Base-by-base conservation (phyloP, 2,329 filamentous ascomycete genomes). In the Aspergillus costaricaensis region DNA sequence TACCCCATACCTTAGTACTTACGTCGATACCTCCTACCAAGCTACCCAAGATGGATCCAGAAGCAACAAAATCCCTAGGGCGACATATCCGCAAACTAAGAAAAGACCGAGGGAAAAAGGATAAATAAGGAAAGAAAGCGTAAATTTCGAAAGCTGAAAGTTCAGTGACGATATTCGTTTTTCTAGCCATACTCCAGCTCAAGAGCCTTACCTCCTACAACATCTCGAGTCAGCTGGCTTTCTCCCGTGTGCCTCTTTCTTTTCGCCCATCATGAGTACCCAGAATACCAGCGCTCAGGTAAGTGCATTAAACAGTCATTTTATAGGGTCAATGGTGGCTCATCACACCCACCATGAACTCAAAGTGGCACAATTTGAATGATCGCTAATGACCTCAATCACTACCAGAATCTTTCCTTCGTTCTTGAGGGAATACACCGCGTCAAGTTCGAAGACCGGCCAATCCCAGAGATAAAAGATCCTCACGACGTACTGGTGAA, bases 401-500 rank as follows among this genome's bases (percentile, higher is more conserved):
- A 30, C 9, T 38, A 25, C 5, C 68, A 91, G 90, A 95, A 95
- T 77, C 86, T 89, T 67, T 95, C 91, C 57, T 95, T 95, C 79
- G 82, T 96, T 74, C 90, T 96, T 70, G 87, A 93, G 78, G 89
- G 90, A 68, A 83, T 88, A 62, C 83, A 87, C 75, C 84, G 89
- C 69, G 89, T 96, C 69, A 80, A 82, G 65, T 96, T 88, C 79
- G 87, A 89, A 78, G 88, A 94, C 73, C 86, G 88, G 7, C 90
- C 91, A 8, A 78, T 92, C 58, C 92, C 92, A 47, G 77, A 84
- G 60, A 80, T 95, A 68, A 77, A 84, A 64, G 81, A 82, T 55
- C 83, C 86, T 21, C 84, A 92, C 81, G 88, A 94, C 76, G 91
- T 96, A 66, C 84, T 94, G 69, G 87, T 96, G 65, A 87, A 90